These are phyloP conservation scores for Solanum peruvianum DNA, from an alignment of 257 asterid species.

Conservation along the genomic window DNA sequence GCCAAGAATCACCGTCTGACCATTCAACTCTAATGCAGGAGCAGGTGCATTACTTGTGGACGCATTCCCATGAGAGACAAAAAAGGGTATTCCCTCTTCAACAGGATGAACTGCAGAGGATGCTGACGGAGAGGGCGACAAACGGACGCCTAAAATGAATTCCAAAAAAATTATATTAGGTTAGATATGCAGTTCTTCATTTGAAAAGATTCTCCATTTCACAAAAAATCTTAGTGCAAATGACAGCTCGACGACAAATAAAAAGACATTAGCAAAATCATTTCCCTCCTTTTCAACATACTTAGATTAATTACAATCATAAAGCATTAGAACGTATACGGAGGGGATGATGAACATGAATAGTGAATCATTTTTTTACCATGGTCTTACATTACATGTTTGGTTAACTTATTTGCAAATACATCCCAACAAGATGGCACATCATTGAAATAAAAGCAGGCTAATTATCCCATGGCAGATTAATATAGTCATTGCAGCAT, in stretches of 20 bases:
- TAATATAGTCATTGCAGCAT: background rate
- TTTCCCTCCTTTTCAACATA: background rate
- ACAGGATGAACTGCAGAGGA: conserved; percentile 20
- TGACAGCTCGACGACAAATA: background rate
- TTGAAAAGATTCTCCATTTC: background rate
- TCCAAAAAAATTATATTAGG: background rate
- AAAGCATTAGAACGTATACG: background rate
- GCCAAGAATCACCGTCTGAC: conserved; percentile 12
- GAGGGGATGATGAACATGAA: background rate
- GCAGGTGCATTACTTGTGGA: conserved; percentile 20
- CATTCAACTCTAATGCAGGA: conserved; percentile 30
- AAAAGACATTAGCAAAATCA: background rate
- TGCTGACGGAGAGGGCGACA: conserved; percentile 11
- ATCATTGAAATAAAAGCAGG: background rate
- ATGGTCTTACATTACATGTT: background rate
- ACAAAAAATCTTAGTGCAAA: background rate
- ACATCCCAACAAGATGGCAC: background rate
- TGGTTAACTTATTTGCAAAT: background rate
- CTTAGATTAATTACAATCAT: background rate
- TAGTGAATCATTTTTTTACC: background rate
- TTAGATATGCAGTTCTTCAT: background rate
- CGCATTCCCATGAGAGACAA: conserved; percentile 8
- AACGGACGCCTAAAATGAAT: conserved; percentile 10
- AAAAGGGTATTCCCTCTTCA: conserved; percentile 22
- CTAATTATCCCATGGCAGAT: background rate